phyloP scores from a whole-genome alignment of 139 green algal genomes.

The Picochlorum sp. region DNA sequence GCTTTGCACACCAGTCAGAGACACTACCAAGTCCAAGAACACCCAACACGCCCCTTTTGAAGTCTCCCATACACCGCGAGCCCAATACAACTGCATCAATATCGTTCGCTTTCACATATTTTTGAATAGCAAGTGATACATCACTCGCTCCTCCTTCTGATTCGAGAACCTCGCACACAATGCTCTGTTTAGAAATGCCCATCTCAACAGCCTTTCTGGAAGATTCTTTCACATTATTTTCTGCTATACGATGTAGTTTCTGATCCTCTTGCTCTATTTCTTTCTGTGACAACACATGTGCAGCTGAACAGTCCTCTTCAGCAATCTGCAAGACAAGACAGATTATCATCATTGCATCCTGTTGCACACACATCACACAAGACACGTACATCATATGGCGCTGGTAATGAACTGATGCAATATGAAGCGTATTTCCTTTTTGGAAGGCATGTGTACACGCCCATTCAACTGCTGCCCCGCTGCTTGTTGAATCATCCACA shows the following conservation, averaged over 20 bases:
- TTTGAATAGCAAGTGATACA: slow-evolving; percentile 36
- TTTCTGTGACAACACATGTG: slow-evolving; percentile 13
- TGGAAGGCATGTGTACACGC: slow-evolving; percentile 25
- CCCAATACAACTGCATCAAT: slow-evolving; percentile 38
- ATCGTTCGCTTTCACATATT: slow-evolving; percentile 30
- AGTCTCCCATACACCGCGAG: slow-evolving; percentile 43
- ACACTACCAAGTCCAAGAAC: slow-evolving; percentile 55
- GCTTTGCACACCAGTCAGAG: slow-evolving; percentile 39
- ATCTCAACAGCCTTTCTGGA: slow-evolving; percentile 9
- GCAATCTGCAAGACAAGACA: background rate
- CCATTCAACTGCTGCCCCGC: slow-evolving; percentile 31
- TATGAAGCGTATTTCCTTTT: slow-evolving; percentile 39
- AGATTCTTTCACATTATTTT: slow-evolving; percentile 8
- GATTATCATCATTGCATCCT: too few species aligned
- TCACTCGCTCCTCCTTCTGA: slow-evolving; percentile 32
- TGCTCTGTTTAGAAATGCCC: background rate
- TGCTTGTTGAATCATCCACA: slow-evolving; percentile 21
- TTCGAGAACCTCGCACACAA: slow-evolving; percentile 24
- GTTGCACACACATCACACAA: too few species aligned
- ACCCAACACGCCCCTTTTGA: slow-evolving; percentile 40
- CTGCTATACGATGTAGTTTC: slow-evolving; percentile 4
- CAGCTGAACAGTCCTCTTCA: slow-evolving; percentile 13
- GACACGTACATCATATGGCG: slow-evolving; percentile 36
- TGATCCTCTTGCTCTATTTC: slow-evolving; percentile 4
- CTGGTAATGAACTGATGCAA: slow-evolving; percentile 43